These are phyloP conservation scores for Xerocomus amazonicus DNA, from an alignment of 1,284 basidiomycete genomes.

Conservation along the genomic window DNA sequence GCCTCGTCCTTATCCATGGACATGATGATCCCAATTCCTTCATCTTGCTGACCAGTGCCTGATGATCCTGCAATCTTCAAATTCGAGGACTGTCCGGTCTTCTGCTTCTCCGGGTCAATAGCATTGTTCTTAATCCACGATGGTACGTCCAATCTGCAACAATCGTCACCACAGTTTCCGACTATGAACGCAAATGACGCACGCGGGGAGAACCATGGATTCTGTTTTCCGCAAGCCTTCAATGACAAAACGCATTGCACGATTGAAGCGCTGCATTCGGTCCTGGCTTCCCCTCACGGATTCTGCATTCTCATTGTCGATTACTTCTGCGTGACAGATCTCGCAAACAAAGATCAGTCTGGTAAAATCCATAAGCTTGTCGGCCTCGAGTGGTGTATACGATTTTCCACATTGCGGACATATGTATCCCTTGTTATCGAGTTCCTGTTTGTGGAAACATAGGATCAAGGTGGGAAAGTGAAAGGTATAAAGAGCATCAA, in stretches of 20 bases:
- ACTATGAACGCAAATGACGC: constrained; percentile 28
- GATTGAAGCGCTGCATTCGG: constrained; percentile 93
- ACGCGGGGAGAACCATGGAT: constrained; percentile 81
- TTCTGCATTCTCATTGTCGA: constrained; percentile 90
- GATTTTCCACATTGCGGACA: constrained; percentile 87
- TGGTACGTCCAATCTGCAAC: constrained; percentile 74
- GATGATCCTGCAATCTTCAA: constrained; percentile 72
- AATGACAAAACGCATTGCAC: constrained; percentile 83
- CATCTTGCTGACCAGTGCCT: constrained; percentile 57
- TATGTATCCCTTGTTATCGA: constrained; percentile 94
- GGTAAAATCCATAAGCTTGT: constrained; percentile 72
- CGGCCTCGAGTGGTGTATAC: constrained; percentile 85
- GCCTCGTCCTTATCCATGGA: constrained; percentile 80
- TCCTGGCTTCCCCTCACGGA: constrained; percentile 84
- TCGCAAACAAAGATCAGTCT: constrained; percentile 70
- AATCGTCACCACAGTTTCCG: constrained; percentile 2
- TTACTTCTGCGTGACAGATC: constrained; percentile 74
- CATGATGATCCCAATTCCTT: constrained; percentile 76
- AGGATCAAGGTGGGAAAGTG: constrained; percentile 2
- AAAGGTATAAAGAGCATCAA: not conserved
- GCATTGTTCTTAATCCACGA: constrained; percentile 72
- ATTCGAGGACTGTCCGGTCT: constrained; percentile 45
- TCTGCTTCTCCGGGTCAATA: constrained; percentile 56
- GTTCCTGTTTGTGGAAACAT: constrained; percentile 54
- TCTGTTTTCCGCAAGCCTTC: constrained; percentile 89